Percentiles rank a stretch among this genome's conserved stretches.
Conservation (phyloP, 2,329 filamentous ascomycete species). For the Talaromyces sp. region DNA sequence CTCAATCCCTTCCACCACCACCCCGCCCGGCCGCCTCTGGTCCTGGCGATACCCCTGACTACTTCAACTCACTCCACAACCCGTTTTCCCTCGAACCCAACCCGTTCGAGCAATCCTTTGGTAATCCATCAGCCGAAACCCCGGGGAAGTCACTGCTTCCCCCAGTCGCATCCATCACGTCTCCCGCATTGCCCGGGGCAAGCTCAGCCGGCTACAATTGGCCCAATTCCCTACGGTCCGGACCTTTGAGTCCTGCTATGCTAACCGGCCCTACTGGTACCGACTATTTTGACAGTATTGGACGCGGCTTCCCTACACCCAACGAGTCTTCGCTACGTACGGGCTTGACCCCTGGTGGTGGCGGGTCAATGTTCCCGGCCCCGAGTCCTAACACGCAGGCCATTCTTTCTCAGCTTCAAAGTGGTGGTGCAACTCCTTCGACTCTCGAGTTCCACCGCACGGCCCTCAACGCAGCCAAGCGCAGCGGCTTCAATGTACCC, state of each 20-base stretch:
- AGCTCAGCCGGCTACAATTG: slow-evolving; percentile 71
- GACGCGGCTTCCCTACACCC: slow-evolving; percentile 84
- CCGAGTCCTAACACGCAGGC: slow-evolving; percentile 83
- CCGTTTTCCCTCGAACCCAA: slow-evolving; percentile 71
- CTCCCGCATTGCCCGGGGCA: slow-evolving; percentile 75
- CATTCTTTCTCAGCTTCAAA: slow-evolving; percentile 72
- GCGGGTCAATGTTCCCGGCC: slow-evolving; percentile 94
- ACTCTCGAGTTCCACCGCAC: slow-evolving; percentile 94
- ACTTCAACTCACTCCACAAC: slow-evolving; percentile 60
- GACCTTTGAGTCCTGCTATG: slow-evolving; percentile 95
- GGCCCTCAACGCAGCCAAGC: slow-evolving; percentile 73
- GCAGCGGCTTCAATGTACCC: slow-evolving; percentile 45
- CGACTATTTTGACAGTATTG: slow-evolving; percentile 86
- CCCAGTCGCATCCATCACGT: slow-evolving; percentile 84
- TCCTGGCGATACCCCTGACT: slow-evolving; percentile 60
- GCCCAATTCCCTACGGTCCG: slow-evolving; percentile 82
- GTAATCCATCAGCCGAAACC: slow-evolving; percentile 65
- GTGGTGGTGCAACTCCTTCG: slow-evolving; percentile 78
- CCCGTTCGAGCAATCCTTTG: slow-evolving; percentile 95
- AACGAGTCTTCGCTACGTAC: slow-evolving; percentile 94
- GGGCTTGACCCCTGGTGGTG: slow-evolving; percentile 87
- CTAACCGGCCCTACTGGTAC: slow-evolving; percentile 70
- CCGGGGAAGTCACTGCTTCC: slow-evolving; percentile 79
- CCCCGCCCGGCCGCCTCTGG: slow-evolving; percentile 56
- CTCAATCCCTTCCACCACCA: slow-evolving; percentile 65